Percentiles rank a stretch among this genome's conserved stretches.
Evolutionary conservation across 352 stramenopile species (phyloP).

Genomic region (Phytophthora pistaciae): DNA sequence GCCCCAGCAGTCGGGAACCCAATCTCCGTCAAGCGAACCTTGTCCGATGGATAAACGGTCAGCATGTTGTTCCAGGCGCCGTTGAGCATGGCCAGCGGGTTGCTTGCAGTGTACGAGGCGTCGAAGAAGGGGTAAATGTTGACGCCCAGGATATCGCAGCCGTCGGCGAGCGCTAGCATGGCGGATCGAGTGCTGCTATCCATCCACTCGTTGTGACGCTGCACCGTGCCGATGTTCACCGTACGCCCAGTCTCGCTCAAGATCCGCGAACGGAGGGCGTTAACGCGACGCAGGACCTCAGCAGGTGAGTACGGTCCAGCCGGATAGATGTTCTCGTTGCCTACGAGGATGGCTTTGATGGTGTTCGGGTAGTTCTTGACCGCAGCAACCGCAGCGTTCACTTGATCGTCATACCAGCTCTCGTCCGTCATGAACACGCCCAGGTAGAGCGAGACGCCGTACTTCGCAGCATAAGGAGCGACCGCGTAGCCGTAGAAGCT

Average conservation of each 20-base stretch:
- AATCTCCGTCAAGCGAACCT: constrained; percentile 76
- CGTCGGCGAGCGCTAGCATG: constrained; percentile 58
- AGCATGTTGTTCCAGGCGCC: constrained; percentile 68
- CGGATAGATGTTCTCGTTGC: constrained; percentile 79
- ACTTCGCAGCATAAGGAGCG: constrained; percentile 44
- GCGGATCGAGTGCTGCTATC: constrained; percentile 24
- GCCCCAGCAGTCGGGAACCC: constrained; percentile 63
- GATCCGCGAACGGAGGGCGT: constrained; percentile 39
- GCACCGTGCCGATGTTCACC: constrained; percentile 75
- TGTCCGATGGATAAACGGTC: constrained; percentile 48
- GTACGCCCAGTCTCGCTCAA: constrained; percentile 36
- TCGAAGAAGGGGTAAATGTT: constrained; percentile 89
- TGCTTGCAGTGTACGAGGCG: constrained; percentile 50
- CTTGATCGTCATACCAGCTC: constrained; percentile 64
- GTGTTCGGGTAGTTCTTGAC: constrained; percentile 63
- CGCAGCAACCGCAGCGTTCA: constrained; percentile 52
- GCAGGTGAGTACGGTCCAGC: constrained; percentile 49
- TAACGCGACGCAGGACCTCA: constrained; percentile 50
- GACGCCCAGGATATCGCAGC: constrained; percentile 80
- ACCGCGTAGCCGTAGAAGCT: constrained; percentile 67
- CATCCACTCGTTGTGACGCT: constrained; percentile 75
- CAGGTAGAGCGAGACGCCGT: constrained; percentile 70
- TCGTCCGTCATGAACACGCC: constrained; percentile 83
- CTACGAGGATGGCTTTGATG: constrained; percentile 68
- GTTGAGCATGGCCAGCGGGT: constrained; percentile 63